phyloP scores from a whole-genome alignment of 1,139 yeast species.

The Pneumocystis murina region DNA sequence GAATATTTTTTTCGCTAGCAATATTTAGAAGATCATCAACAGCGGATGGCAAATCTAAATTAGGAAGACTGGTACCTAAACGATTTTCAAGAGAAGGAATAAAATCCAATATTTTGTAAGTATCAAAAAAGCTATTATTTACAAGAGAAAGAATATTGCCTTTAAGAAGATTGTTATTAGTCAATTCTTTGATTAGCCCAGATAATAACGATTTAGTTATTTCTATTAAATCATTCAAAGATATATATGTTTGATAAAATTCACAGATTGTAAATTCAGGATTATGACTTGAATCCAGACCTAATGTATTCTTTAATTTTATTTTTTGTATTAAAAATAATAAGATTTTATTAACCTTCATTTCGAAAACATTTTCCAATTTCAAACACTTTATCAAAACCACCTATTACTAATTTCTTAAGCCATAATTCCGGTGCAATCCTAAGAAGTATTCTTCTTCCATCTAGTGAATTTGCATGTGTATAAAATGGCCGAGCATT shows the following conservation, averaged over 20 bases:
- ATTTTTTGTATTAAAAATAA: slow-evolving; percentile 25
- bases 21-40: slow-evolving; percentile 18
- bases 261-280: slow-evolving; percentile 98
- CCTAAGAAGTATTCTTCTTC: slow-evolving; percentile 94
- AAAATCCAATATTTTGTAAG: slow-evolving; percentile 63
- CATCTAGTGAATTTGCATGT: slow-evolving; percentile 91
- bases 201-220: slow-evolving; percentile 87
- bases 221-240: slow-evolving; percentile 89
- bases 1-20: slow-evolving; percentile 20
- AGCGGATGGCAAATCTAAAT: not conserved
- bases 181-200: slow-evolving; percentile 91
- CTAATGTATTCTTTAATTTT: slow-evolving; percentile 19
- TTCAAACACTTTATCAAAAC: slow-evolving; percentile 95
- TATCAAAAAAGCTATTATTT: not conserved
- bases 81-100: slow-evolving; percentile 81
- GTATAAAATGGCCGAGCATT: slow-evolving; percentile 96
- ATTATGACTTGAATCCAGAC: slow-evolving; percentile 81
- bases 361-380: slow-evolving; percentile 98
- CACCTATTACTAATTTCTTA: slow-evolving; percentile 96
- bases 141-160: slow-evolving; percentile 37
- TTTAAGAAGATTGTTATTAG: slow-evolving; percentile 68
- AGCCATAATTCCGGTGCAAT: slow-evolving; percentile 95
- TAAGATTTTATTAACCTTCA: slow-evolving; percentile 92
- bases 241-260: slow-evolving; percentile 89
- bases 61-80: not conserved